phyloP scores from a whole-genome alignment of 148 eudicot species.

The Diospyros lotus region DNA sequence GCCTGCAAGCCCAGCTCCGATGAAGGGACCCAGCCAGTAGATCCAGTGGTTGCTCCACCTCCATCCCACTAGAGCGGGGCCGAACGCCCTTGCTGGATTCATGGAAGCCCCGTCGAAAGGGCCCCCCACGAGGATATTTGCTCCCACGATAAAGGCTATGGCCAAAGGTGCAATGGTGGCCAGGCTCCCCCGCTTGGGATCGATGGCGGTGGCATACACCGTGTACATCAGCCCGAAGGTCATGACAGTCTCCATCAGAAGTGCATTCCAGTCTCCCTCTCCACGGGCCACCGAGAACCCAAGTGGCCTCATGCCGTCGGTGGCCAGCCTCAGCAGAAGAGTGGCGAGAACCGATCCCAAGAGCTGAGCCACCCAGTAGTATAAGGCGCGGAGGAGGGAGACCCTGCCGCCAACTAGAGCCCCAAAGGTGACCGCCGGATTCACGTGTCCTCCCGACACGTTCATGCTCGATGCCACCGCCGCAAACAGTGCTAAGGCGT shows the following conservation, averaged over 20 bases:
- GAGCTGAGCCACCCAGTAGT: conserved; percentile 83
- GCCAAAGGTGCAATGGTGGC: conserved; percentile 48
- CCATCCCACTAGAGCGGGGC: conserved; percentile 57
- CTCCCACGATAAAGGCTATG: conserved; percentile 45
- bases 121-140: conserved; percentile 47
- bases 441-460: conserved; percentile 81
- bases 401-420: conserved; percentile 84
- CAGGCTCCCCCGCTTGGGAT: conserved; percentile 46
- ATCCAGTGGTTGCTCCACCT: conserved; percentile 53
- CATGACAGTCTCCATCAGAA: conserved; percentile 40
- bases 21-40: conserved; percentile 50
- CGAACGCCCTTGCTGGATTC: conserved; percentile 56
- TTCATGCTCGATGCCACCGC: conserved; percentile 78
- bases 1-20: conserved; percentile 39
- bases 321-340: conserved; percentile 51
- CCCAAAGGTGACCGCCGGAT: conserved; percentile 89
- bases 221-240: conserved; percentile 47
- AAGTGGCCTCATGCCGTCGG: conserved; percentile 70
- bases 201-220: conserved; percentile 43
- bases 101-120: conserved; percentile 50
- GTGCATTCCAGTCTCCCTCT: conserved; percentile 36
- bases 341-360: conserved; percentile 73
- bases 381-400: conserved; percentile 69
- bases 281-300: conserved; percentile 51
- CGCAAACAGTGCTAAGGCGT: conserved; percentile 66